Conservation (phyloP, 768 basidiomycete species). For the Lactarius indigo region DNA sequence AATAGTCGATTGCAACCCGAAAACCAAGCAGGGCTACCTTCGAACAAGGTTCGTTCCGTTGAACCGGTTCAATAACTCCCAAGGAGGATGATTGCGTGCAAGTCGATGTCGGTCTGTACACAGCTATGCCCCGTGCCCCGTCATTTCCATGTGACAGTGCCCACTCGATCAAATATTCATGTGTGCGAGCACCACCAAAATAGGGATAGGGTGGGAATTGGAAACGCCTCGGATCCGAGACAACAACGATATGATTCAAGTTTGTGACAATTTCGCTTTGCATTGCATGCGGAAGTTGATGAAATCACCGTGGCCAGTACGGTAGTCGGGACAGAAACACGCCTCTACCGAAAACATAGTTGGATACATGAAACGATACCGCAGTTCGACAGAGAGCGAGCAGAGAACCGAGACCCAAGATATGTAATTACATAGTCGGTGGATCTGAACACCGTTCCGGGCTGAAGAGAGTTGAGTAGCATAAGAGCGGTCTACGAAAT, state of each 20-base stretch:
- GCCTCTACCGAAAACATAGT: neutral
- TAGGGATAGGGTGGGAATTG: neutral
- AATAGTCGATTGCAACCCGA: too few relatives aligned
- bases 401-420: slow-evolving; percentile 6
- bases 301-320: neutral
- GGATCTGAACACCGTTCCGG: slow-evolving; percentile 14
- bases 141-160: slow-evolving; percentile 6
- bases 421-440: slow-evolving; percentile 24
- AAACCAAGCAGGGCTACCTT: too few relatives aligned
- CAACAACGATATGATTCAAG: neutral
- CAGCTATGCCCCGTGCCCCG: neutral
- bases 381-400: slow-evolving; percentile 12
- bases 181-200: neutral
- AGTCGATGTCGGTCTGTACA: neutral
- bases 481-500: slow-evolving; percentile 11
- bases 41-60: neutral
- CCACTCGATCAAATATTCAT: neutral
- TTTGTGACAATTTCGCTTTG: neutral
- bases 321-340: neutral
- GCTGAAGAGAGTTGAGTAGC: slow-evolving; percentile 1
- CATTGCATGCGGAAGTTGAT: neutral
- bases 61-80: neutral
- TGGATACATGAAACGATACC: slow-evolving; percentile 9
- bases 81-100: neutral
- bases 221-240: neutral